These are phyloP conservation scores for Postia placenta DNA, from an alignment of 768 basidiomycete genomes.

Conservation along the genomic window DNA sequence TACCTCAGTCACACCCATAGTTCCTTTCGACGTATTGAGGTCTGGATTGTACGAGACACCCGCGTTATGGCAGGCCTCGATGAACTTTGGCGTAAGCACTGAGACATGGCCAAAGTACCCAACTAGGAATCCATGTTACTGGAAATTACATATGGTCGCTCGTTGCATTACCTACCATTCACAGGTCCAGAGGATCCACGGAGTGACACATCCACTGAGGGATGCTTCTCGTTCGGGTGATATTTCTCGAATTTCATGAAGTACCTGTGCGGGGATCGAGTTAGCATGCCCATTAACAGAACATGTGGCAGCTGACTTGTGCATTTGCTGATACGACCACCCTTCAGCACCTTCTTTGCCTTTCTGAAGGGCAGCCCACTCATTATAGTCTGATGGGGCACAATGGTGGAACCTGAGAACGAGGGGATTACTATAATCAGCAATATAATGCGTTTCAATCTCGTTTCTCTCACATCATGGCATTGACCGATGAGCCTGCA, in stretches of 20 bases:
- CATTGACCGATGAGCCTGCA: conserved; percentile 60
- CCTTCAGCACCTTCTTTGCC: conserved; percentile 39
- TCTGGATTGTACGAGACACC: conserved; percentile 51
- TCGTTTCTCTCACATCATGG: conserved; percentile 41
- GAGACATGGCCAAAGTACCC: conserved; percentile 51
- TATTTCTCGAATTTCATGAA: conserved; percentile 65
- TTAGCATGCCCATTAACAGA: not conserved
- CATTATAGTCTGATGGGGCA: conserved; percentile 62
- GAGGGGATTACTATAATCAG: not conserved
- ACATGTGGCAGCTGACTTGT: conserved; percentile 28
- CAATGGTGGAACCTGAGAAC: conserved; percentile 44
- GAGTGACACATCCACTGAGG: conserved; percentile 37
- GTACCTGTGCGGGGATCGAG: conserved; percentile 35
- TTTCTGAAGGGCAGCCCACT: conserved; percentile 46
- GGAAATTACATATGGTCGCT: not conserved
- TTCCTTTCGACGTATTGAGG: conserved; percentile 50
- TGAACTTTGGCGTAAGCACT: conserved; percentile 42
- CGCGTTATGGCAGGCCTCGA: conserved; percentile 42
- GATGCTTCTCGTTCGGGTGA: conserved; percentile 42
- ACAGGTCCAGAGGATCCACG: conserved; percentile 54
- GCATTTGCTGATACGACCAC: conserved; percentile 55
- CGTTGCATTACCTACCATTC: conserved; percentile 17
- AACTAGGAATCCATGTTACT: conserved; percentile 21
- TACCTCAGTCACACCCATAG: conserved; percentile 58
- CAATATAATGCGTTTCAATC: too few species aligned